Percentiles rank a stretch among this genome's conserved stretches.
phyloP scores from a whole-genome alignment of 1,284 basidiomycete species.

The Tylopilus sp. region DNA sequence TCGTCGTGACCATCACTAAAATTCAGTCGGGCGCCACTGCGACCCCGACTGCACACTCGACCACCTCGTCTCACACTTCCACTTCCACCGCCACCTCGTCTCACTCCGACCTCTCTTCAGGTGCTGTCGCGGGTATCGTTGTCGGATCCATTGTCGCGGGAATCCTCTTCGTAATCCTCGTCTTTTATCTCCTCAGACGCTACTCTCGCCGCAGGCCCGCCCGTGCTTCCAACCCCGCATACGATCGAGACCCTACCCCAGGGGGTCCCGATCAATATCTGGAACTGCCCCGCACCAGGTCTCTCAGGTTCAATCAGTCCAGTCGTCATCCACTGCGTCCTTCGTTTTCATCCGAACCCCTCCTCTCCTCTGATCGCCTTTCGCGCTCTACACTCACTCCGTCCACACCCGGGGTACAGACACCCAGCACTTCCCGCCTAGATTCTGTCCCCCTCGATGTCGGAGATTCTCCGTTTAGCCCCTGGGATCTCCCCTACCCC shows the following conservation, averaged over 20 bases:
- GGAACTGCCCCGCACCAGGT: constrained; percentile 1
- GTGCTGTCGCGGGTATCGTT: constrained; percentile 33
- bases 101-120: constrained; percentile 16
- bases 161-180: constrained; percentile 24
- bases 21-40: not conserved
- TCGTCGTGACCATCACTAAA: constrained; percentile 16
- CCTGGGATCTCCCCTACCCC: constrained; percentile 15
- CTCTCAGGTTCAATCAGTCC: not conserved
- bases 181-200: constrained; percentile 28
- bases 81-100: not conserved
- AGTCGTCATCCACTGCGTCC: constrained; percentile 19
- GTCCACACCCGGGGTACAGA: constrained; percentile 9
- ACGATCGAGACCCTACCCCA: not conserved
- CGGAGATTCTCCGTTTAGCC: constrained; percentile 4
- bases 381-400: constrained; percentile 18
- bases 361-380: constrained; percentile 20
- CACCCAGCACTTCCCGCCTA: constrained; percentile 5
- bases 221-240: constrained; percentile 28
- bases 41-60: constrained; percentile 13
- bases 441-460: constrained; percentile 7
- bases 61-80: not conserved
- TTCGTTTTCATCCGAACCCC: constrained; percentile 39
- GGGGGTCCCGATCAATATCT: not conserved
- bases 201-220: constrained; percentile 25
- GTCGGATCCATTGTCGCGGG: constrained; percentile 31